Evolutionary conservation across 805 yeast genomes (phyloP), one percentile per base, ranked within the genome.

Genomic region (Tetrapisispora arboricola): DNA sequence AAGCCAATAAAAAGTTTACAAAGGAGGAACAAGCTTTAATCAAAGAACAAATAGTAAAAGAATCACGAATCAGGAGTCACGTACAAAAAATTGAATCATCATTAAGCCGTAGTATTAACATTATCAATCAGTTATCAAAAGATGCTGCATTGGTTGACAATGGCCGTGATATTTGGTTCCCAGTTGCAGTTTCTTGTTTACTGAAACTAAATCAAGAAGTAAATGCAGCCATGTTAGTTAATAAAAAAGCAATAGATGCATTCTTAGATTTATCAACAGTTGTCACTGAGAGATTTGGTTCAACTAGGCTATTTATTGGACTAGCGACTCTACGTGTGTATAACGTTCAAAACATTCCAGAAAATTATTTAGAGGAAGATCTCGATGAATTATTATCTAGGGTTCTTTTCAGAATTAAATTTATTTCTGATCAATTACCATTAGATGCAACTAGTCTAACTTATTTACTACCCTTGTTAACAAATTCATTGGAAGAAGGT

Each of bases 381-480:
- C 48, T 80, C 6, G 53, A 67, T 8, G 76, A 73, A 6, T 55
- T 80, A 33, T 58, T 80, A 7, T 67, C 85, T 1, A 73, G 88
- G 40, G 75, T 85, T 24, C 65, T 90, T 36, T 90, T 82, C 67
- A 72, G 82, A 58, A 64, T 85, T 44, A 84, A 86, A 50, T 74
- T 86, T 50, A 65, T 82, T 12, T 71, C 86, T 12, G 87, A 80
- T 50, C 86, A 84, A 51, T 67, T 73, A 24, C 78, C 84, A 2
- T 70, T 88, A 40, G 88, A 84, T 49, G 60, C 77, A 1, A 61
- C 77, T 26, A 73, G 90, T 2, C 66, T 88, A 50, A 75, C 80
- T 32, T 92, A 84, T 57, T 58, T 83, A 16, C 64, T 86, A 35
- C 96, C 97, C 1, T 63, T 90, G 46, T 60, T 90, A 36, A 73